Conservation (phyloP, 192 early-diverging fungal genomes). For the Coemansia sp. region DNA sequence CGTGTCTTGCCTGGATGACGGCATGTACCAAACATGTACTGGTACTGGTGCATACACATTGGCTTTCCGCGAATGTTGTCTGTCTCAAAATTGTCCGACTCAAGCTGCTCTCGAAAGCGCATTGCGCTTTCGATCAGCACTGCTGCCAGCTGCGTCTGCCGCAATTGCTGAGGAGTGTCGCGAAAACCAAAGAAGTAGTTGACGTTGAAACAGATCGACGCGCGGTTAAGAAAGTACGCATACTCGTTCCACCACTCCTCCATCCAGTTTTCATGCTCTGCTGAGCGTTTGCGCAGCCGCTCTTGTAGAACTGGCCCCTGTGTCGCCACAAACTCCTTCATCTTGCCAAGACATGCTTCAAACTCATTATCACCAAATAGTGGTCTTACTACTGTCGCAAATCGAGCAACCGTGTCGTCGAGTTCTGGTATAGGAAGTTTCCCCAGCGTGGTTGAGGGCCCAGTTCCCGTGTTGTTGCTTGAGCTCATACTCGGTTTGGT, state of each 20-base stretch:
- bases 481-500: slow-evolving; percentile 17
- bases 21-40: slow-evolving; percentile 78
- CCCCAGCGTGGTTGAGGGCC: slow-evolving; percentile 24
- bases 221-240: slow-evolving; percentile 56
- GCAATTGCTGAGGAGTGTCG: slow-evolving; percentile 28
- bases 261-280: slow-evolving; percentile 47
- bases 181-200: slow-evolving; percentile 58
- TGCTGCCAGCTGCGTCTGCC: slow-evolving; percentile 59
- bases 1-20: slow-evolving; percentile 67
- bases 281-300: slow-evolving; percentile 50
- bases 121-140: slow-evolving; percentile 63
- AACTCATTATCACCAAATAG: slow-evolving; percentile 56
- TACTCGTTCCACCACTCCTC: slow-evolving; percentile 58
- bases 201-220: slow-evolving; percentile 53
- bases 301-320: slow-evolving; percentile 52
- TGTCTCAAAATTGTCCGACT: slow-evolving; percentile 63
- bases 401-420: slow-evolving; percentile 56
- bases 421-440: slow-evolving; percentile 60
- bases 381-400: slow-evolving; percentile 53
- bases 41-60: slow-evolving; percentile 83
- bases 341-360: slow-evolving; percentile 45
- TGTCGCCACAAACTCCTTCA: slow-evolving; percentile 49
- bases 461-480: background rate
- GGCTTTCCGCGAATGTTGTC: slow-evolving; percentile 68
- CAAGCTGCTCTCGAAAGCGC: slow-evolving; percentile 59